Evolutionary conservation across 495 filamentous ascomycete species (phyloP).

Genomic region (Daldinia vernicosa): DNA sequence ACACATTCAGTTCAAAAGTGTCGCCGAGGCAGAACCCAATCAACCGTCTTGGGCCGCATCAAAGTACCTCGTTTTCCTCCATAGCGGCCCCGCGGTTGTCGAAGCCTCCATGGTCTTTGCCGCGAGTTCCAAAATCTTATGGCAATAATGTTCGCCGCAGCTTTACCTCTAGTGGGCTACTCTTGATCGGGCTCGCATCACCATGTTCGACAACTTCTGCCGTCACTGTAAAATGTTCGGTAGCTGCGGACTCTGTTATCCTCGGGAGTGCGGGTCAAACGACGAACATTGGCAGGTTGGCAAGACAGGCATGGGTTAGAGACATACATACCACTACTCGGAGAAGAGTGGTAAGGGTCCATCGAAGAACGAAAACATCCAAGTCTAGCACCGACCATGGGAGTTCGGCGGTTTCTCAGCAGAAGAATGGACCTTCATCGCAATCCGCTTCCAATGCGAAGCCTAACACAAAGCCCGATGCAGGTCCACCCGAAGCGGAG

Average conservation of each 20-base stretch:
- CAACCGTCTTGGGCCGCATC: conserved; percentile 34
- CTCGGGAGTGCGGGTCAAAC: conserved; percentile 45
- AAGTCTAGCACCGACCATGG: conserved; percentile 32
- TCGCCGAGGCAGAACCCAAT: conserved; percentile 43
- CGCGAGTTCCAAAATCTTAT: conserved; percentile 28
- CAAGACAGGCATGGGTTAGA: conserved; percentile 49
- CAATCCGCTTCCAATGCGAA: conserved; percentile 6
- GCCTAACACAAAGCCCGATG: conserved; percentile 21
- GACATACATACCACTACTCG: conserved; percentile 42
- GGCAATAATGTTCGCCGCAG: conserved; percentile 50
- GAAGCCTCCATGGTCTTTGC: conserved; percentile 41
- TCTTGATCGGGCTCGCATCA: conserved; percentile 51
- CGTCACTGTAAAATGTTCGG: conserved; percentile 53
- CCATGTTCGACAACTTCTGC: conserved; percentile 51
- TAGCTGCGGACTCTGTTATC: conserved; percentile 52
- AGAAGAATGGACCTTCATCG: conserved; percentile 27
- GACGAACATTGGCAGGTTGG: conserved; percentile 51
- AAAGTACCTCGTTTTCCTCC: conserved; percentile 29
- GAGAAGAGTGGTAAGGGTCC: conserved; percentile 38
- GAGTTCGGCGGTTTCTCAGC: conserved; percentile 23
- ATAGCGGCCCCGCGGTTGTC: conserved; percentile 28
- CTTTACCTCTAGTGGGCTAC: conserved; percentile 55
- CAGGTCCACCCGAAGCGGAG: conserved; percentile 44
- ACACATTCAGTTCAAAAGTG: conserved; percentile 47
- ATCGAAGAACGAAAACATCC: conserved; percentile 53